phyloP scores from a whole-genome alignment of 2,329 filamentous ascomycete species.

The Aspergillus novoparasiticus region DNA sequence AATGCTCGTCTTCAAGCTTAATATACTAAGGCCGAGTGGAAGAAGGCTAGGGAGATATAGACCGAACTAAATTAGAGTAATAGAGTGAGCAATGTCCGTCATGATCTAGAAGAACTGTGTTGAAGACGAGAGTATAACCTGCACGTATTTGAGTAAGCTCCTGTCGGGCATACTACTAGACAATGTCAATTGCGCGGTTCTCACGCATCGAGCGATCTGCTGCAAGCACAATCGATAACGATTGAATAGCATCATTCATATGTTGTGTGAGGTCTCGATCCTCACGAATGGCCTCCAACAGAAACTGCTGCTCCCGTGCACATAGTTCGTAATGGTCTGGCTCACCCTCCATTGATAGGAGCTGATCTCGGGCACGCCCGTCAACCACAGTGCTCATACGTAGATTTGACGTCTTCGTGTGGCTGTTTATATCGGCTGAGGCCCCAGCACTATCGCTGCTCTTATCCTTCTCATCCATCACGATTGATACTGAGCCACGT shows the following conservation, averaged over 20 bases:
- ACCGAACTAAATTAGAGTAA: background rate
- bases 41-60: background rate
- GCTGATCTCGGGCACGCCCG: background rate
- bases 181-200: background rate
- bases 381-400: background rate
- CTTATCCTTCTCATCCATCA: background rate
- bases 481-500: background rate
- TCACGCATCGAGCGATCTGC: background rate
- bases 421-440: background rate
- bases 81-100: background rate
- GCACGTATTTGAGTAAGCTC: no score
- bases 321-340: background rate
- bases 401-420: background rate
- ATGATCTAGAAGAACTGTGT: background rate
- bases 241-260: background rate
- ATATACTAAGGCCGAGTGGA: no score
- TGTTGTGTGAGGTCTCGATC: background rate
- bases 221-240: background rate
- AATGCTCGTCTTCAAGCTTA: no score
- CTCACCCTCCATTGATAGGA: background rate
- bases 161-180: background rate
- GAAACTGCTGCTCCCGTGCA: background rate
- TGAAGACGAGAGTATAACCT: background rate
- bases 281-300: background rate
- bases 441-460: background rate